Conservation (phyloP, 1,284 basidiomycete genomes). For the Malassezia brasiliensis region DNA sequence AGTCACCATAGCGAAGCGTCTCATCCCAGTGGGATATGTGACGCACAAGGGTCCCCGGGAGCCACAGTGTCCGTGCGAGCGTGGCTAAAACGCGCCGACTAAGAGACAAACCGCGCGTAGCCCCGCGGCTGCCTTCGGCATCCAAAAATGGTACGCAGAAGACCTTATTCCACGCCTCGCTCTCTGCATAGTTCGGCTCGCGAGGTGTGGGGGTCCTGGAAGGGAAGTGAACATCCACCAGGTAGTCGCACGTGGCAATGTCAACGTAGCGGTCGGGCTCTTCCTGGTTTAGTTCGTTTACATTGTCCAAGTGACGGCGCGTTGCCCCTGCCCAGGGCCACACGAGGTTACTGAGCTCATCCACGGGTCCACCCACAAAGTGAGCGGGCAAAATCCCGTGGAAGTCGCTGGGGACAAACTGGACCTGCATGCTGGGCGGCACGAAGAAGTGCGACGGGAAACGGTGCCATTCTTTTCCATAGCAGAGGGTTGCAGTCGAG, state of each 20-base stretch:
- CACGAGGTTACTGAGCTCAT: conserved; percentile 45
- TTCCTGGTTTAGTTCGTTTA: conserved; percentile 83
- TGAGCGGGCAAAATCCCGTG: conserved; percentile 78
- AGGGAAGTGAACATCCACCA: conserved; percentile 28
- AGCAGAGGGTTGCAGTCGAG: conserved; percentile 56
- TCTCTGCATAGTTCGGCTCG: conserved; percentile 27
- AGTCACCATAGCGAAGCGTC: conserved; percentile 27
- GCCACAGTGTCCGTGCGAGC: conserved; percentile 31
- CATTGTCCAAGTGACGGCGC: conserved; percentile 56
- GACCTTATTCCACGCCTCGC: conserved; percentile 26
- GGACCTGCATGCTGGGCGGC: conserved; percentile 68
- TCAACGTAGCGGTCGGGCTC: conserved; percentile 61
- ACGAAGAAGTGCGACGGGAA: conserved; percentile 85
- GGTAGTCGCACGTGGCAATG: conserved; percentile 31
- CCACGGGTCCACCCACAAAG: conserved; percentile 50
- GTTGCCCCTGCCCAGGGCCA: conserved; percentile 54
- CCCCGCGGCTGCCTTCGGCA: conserved; percentile 23
- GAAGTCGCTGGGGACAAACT: conserved; percentile 82
- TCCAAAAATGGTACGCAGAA: conserved; percentile 38
- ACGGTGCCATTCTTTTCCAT: conserved; percentile 90
- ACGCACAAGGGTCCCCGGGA: conserved; percentile 14
- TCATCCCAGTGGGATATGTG: conserved; percentile 5
- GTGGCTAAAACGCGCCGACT: conserved; percentile 14
- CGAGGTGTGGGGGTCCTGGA: conserved; percentile 1
- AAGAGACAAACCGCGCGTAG: conserved; percentile 5